Evolutionary conservation across 73 alveolate genomes (phyloP).

Genomic region (Paramecium sexaurelia): DNA sequence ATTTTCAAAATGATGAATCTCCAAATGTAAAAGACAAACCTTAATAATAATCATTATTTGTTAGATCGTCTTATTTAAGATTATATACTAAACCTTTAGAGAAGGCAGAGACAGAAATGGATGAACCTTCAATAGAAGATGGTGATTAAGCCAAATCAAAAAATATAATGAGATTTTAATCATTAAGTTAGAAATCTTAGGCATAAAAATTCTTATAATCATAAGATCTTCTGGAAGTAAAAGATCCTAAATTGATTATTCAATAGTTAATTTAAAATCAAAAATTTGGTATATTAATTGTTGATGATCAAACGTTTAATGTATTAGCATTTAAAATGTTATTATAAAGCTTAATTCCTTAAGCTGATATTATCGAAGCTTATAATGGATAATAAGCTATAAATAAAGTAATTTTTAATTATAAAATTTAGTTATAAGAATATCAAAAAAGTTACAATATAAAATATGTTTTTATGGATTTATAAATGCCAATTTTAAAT

Average conservation of each 20-base stretch:
- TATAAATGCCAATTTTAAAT: slow-evolving; percentile 64
- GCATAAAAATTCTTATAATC: background rate
- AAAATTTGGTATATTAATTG: slow-evolving; percentile 54
- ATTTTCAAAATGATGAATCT: background rate
- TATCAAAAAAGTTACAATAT: background rate
- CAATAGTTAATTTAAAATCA: background rate
- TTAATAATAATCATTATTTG: background rate
- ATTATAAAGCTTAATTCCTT: background rate
- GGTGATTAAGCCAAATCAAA: background rate
- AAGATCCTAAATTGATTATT: background rate
- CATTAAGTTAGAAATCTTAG: background rate
- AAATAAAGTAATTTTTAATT: background rate
- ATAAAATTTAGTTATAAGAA: background rate
- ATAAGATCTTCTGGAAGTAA: background rate
- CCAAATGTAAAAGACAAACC: background rate
- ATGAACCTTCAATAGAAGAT: background rate
- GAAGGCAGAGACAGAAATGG: background rate
- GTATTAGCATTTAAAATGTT: slow-evolving; percentile 44
- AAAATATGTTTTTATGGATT: slow-evolving; percentile 50
- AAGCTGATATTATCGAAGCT: slow-evolving; percentile 42
- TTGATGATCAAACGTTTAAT: slow-evolving; percentile 63
- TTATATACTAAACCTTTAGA: background rate
- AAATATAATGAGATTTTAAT: background rate
- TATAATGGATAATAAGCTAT: slow-evolving; percentile 65
- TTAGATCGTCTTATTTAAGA: slow-evolving; percentile 25